Evolutionary conservation across 164 flowering plant species (phyloP).

Genomic region (Chimonanthus salicifolius): DNA sequence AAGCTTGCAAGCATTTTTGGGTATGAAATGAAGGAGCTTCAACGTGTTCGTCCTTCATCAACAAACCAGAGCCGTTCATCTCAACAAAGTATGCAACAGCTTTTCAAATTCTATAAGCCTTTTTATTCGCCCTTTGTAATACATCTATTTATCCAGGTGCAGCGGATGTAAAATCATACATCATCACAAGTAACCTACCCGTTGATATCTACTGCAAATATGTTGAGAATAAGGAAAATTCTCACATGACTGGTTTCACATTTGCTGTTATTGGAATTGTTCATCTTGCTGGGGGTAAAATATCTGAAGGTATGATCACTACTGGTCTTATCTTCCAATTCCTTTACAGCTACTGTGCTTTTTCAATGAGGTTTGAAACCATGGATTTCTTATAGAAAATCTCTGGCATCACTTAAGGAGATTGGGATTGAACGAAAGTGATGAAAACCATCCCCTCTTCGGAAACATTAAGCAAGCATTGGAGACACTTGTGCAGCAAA

Average conservation of each 20-base stretch:
- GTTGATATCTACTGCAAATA: constrained; percentile 56
- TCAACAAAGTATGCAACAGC: constrained; percentile 45
- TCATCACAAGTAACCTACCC: constrained; percentile 64
- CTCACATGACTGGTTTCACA: constrained; percentile 64
- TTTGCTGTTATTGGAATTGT: constrained; percentile 66
- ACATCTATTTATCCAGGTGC: constrained; percentile 30
- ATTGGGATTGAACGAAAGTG: constrained; percentile 62
- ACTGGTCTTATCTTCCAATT: background rate
- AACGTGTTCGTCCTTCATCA: constrained; percentile 58
- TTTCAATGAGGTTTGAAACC: background rate
- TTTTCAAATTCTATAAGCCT: background rate
- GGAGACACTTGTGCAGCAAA: constrained; percentile 81
- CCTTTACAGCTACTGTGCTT: background rate
- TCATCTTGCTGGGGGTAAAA: constrained; percentile 78
- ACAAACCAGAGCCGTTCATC: constrained; percentile 41
- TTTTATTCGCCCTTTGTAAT: background rate
- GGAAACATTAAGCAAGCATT: constrained; percentile 69
- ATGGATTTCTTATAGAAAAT: constrained; percentile 33
- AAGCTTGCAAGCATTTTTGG: constrained; percentile 76
- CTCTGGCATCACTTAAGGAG: constrained; percentile 80
- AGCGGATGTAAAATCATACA: constrained; percentile 66
- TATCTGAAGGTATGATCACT: constrained; percentile 64
- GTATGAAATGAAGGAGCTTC: constrained; percentile 84
- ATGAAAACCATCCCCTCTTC: constrained; percentile 63
- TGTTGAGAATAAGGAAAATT: constrained; percentile 54